phyloP scores from a whole-genome alignment of 2,329 filamentous ascomycete genomes.

The Neonectria coccinea region DNA sequence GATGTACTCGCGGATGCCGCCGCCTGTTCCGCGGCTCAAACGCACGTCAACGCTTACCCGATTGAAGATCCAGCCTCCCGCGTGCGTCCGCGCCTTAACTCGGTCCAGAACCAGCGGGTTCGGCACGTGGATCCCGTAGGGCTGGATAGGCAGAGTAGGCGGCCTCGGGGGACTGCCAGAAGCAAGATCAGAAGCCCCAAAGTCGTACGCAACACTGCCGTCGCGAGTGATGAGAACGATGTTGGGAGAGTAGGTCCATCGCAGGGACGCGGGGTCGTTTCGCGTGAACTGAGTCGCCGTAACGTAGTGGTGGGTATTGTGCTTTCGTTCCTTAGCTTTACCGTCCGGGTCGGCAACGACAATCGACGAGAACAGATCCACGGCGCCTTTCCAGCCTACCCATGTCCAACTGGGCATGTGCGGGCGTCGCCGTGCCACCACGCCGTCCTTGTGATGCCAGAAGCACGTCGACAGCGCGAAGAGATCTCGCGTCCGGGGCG shows the following conservation, averaged over 20 bases:
- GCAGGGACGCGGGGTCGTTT: conserved; percentile 46
- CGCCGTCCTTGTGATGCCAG: conserved; percentile 50
- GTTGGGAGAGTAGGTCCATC: conserved; percentile 52
- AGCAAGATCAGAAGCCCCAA: conserved; percentile 31
- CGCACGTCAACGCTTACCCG: conserved; percentile 50
- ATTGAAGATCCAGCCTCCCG: conserved; percentile 52
- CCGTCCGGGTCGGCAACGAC: conserved; percentile 48
- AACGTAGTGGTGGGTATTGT: conserved; percentile 52
- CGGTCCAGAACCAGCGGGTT: conserved; percentile 50
- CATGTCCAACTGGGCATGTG: conserved; percentile 54
- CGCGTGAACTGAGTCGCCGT: conserved; percentile 50
- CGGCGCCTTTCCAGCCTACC: conserved; percentile 52
- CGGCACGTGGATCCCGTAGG: conserved; percentile 48
- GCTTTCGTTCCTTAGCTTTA: conserved; percentile 46
- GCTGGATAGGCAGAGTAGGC: conserved; percentile 40
- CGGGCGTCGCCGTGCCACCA: conserved; percentile 41
- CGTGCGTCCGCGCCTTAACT: conserved; percentile 50
- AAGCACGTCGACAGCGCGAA: conserved; percentile 52
- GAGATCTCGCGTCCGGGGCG: conserved; percentile 48
- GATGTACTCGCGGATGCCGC: conserved; percentile 50
- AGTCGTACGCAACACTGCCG: conserved; percentile 50
- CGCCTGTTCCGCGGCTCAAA: conserved; percentile 45
- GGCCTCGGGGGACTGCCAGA: conserved; percentile 36
- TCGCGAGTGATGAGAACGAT: conserved; percentile 46
- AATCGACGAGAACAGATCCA: conserved; percentile 51